phyloP scores from a whole-genome alignment of 805 yeast genomes.

The Saccharomycopsis fibuligera region DNA sequence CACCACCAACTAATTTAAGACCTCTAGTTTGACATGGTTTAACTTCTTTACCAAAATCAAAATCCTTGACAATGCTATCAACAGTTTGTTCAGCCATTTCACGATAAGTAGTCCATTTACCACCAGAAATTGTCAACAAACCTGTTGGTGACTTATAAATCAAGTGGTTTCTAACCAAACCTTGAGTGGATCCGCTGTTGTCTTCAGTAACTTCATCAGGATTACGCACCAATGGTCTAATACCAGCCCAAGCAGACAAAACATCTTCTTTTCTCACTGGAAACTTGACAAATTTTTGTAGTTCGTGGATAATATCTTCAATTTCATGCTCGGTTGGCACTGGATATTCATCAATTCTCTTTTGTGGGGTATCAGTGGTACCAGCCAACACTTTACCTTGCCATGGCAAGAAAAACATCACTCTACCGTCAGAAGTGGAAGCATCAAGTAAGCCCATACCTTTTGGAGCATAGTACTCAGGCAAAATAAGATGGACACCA shows the following conservation, averaged over 20 bases:
- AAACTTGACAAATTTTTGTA: constrained; percentile 84
- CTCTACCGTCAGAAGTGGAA: constrained; percentile 89
- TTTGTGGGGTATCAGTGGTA: constrained; percentile 87
- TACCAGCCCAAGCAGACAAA: constrained; percentile 94
- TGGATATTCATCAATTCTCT: constrained; percentile 61
- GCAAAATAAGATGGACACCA: constrained; percentile 89
- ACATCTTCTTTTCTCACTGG: constrained; percentile 88
- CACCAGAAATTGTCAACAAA: constrained; percentile 86
- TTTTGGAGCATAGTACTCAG: constrained; percentile 86
- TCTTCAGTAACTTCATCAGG: constrained; percentile 48
- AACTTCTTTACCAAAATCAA: constrained; percentile 35
- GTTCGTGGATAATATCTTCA: constrained; percentile 76
- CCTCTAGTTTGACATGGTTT: constrained; percentile 36
- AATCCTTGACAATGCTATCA: constrained; percentile 51
- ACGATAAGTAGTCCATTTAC: constrained; percentile 97
- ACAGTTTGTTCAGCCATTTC: constrained; percentile 97
- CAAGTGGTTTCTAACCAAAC: constrained; percentile 85
- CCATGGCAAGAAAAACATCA: constrained; percentile 96
- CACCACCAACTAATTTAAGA: constrained; percentile 70
- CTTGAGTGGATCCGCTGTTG: constrained; percentile 61
- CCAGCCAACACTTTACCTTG: constrained; percentile 96
- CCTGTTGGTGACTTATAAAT: constrained; percentile 67
- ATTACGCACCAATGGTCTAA: constrained; percentile 89
- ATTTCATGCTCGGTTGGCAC: constrained; percentile 85
- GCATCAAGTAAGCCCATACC: constrained; percentile 88